phyloP scores from a whole-genome alignment of 306 rosid species.

The Senna siamea region DNA sequence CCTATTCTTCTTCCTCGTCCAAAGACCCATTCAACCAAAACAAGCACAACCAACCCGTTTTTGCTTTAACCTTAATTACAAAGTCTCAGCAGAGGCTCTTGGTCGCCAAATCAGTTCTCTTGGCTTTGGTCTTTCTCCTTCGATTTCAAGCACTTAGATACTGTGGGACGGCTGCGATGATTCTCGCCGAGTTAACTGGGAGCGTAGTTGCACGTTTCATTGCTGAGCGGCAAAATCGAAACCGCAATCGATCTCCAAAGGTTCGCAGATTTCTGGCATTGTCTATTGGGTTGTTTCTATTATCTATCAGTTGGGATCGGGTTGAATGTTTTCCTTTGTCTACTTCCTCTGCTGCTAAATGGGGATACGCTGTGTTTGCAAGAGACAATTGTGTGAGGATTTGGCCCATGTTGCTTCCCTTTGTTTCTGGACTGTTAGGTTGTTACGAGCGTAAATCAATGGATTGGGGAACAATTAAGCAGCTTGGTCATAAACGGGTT shows the following conservation, averaged over 20 bases:
- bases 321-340: slow-evolving; percentile 77
- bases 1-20: slow-evolving; percentile 41
- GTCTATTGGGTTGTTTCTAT: slow-evolving; percentile 57
- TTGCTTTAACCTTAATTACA: slow-evolving; percentile 48
- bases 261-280: slow-evolving; percentile 68
- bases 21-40: slow-evolving; percentile 50
- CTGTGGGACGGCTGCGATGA: slow-evolving; percentile 91
- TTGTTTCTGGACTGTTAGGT: slow-evolving; percentile 73
- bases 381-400: slow-evolving; percentile 61
- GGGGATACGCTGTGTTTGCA: slow-evolving; percentile 43
- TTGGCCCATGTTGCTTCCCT: slow-evolving; percentile 88
- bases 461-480: slow-evolving; percentile 65
- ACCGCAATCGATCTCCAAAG: slow-evolving; percentile 38
- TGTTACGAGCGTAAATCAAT: slow-evolving; percentile 64
- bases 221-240: slow-evolving; percentile 39
- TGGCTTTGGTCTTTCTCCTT: slow-evolving; percentile 75
- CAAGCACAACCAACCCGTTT: slow-evolving; percentile 45
- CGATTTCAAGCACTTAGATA: slow-evolving; percentile 84
- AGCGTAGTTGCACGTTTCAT: slow-evolving; percentile 55
- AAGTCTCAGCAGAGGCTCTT: slow-evolving; percentile 54
- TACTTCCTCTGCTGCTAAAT: slow-evolving; percentile 36
- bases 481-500: slow-evolving; percentile 62
- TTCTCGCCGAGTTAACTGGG: slow-evolving; percentile 82
- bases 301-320: slow-evolving; percentile 85
- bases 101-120: slow-evolving; percentile 61